Evolutionary conservation across 2,329 filamentous ascomycete species (phyloP).

Genomic region (Monosporascus ibericus): DNA sequence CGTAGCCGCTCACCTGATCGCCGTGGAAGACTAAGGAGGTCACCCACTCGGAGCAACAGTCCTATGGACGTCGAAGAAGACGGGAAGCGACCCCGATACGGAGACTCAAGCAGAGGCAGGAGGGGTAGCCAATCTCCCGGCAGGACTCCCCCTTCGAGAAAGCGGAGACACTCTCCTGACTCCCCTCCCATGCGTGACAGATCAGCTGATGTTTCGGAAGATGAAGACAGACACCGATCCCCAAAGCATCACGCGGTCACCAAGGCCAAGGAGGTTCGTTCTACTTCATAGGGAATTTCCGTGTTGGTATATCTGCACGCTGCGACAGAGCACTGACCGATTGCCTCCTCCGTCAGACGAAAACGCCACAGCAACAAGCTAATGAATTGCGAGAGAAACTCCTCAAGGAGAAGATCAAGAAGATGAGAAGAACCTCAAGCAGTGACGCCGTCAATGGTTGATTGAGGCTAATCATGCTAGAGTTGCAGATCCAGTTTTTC

Average conservation of each 20-base stretch:
- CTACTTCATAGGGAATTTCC: slow-evolving; percentile 24
- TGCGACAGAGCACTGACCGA: slow-evolving; percentile 28
- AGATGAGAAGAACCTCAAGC: slow-evolving; percentile 47
- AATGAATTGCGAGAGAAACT: slow-evolving; percentile 43
- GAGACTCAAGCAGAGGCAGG: slow-evolving; percentile 13
- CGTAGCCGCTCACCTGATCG: slow-evolving; percentile 29
- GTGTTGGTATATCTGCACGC: slow-evolving; percentile 13
- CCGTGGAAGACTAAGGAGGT: slow-evolving; percentile 28
- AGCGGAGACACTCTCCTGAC: slow-evolving; percentile 46
- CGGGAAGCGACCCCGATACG: slow-evolving; percentile 14
- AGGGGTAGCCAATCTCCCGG: slow-evolving; percentile 15
- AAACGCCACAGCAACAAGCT: slow-evolving; percentile 34
- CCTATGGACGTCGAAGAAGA: slow-evolving; percentile 15
- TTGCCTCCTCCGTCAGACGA: slow-evolving; percentile 24
- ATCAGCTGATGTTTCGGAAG: slow-evolving; percentile 51
- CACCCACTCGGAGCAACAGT: slow-evolving; percentile 27
- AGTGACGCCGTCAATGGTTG: slow-evolving; percentile 31
- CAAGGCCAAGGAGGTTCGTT: slow-evolving; percentile 37
- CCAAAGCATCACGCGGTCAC: slow-evolving; percentile 25
- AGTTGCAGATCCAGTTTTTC: slow-evolving; percentile 19
- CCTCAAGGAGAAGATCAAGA: slow-evolving; percentile 47
- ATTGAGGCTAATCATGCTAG: slow-evolving; percentile 43
- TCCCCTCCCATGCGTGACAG: slow-evolving; percentile 45
- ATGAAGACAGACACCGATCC: slow-evolving; percentile 36
- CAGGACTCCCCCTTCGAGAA: slow-evolving; percentile 30